phyloP scores from a whole-genome alignment of 2,329 filamentous ascomycete genomes.

The Ceratocystis smalleyi region DNA sequence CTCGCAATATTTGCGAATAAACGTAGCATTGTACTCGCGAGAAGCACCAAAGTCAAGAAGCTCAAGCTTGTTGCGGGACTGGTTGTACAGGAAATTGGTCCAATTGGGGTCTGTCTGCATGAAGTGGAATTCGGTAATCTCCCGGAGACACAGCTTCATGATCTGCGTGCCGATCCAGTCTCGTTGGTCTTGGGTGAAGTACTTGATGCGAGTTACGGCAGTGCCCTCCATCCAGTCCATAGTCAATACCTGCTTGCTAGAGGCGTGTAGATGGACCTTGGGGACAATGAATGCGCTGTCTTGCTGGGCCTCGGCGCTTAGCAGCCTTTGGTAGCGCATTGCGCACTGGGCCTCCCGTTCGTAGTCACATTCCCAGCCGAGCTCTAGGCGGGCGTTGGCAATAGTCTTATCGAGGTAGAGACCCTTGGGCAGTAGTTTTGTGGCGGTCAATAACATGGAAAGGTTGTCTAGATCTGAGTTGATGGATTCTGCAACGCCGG shows the following conservation, averaged over 20 bases:
- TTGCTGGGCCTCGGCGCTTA: constrained; percentile 38
- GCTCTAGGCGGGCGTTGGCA: constrained; percentile 77
- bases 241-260: constrained; percentile 72
- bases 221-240: constrained; percentile 83
- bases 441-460: constrained; percentile 76
- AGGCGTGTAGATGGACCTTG: constrained; percentile 60
- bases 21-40: constrained; percentile 65
- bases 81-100: constrained; percentile 95
- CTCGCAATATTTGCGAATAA: constrained; percentile 64
- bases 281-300: constrained; percentile 64
- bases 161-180: constrained; percentile 97
- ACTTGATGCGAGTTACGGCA: constrained; percentile 65
- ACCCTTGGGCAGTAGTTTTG: constrained; percentile 75
- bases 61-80: constrained; percentile 55
- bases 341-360: constrained; percentile 71
- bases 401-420: constrained; percentile 95
- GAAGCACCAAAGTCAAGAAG: constrained; percentile 92
- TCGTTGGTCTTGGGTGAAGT: constrained; percentile 64
- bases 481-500: constrained; percentile 87
- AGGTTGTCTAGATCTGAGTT: constrained; percentile 93
- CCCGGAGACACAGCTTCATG: constrained; percentile 75
- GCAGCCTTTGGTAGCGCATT: constrained; percentile 57
- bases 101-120: constrained; percentile 99
- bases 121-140: constrained; percentile 87
- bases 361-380: constrained; percentile 97